Base-by-base conservation (phyloP, 352 stramenopile species). In the Globisporangium perplexum region DNA sequence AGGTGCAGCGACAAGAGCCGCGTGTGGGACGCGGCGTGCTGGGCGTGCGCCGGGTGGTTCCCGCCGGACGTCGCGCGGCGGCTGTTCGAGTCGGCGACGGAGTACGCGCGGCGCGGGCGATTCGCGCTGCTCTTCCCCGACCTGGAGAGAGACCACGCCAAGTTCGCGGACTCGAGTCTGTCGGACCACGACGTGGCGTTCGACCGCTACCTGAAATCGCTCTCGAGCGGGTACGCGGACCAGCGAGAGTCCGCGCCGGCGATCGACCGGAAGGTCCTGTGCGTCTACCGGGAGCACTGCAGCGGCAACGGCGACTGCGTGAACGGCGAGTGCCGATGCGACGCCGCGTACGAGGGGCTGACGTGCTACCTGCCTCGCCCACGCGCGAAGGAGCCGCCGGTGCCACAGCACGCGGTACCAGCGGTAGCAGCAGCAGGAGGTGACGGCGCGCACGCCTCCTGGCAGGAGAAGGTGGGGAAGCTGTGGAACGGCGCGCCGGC, bases 231-330 rank as follows among this genome's bases (percentile, higher is more conserved):
- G 8, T 86, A 81, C 53, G 68, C 76, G 1, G 62, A 85, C 12
- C 45, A 69, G 30, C 63, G 66, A 33, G 65, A 83, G 23, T 72
- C 69, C 30, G 53, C 68, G 0, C 63, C 67, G 14, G 68, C 33
- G 22, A 28, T 64, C 15, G 65, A 85, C 38, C 68, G 60, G 10
- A 61, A 62, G 26, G 67, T 89, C 38, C 46, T 74, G 43, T 94
- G 83, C 48, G 66, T 89, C 14, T 86, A 90, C 62, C 79, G 83
- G 18, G 82, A 90, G 33, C 77, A 94, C 59, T 96, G 86, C 65
- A 94, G 72, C 55, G 62, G 71, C 45, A 68, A 90, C 45, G 86
- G 86, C 41, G 77, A 92, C 62, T 96, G 86, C 54, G 66, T 93
- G 31, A 93, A 94, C 54, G 81, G 80, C 30, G 54, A 67, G 56